Conservation (phyloP, 768 basidiomycete genomes). For the Russula vinacea region DNA sequence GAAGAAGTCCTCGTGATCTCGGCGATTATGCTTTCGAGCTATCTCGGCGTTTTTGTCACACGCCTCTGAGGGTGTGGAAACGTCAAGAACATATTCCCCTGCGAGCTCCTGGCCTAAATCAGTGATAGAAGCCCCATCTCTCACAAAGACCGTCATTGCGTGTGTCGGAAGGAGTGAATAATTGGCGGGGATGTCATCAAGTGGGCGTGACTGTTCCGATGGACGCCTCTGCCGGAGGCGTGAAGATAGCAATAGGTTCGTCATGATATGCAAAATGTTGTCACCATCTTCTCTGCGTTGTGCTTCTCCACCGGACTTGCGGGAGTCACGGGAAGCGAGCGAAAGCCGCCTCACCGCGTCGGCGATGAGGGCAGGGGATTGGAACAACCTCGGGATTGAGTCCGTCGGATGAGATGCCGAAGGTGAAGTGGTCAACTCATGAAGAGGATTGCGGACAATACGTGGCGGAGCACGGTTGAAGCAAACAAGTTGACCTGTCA, state of each 20-base stretch:
- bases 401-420: conserved; percentile 33
- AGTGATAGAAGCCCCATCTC: conserved; percentile 23
- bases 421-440: conserved; percentile 49
- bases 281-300: conserved; percentile 50
- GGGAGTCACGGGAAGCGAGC: conserved; percentile 57
- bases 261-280: conserved; percentile 72
- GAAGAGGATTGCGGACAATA: conserved; percentile 57
- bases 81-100: conserved; percentile 26
- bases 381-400: conserved; percentile 41
- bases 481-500: conserved; percentile 75
- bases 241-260: conserved; percentile 64
- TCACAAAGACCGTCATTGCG: conserved; percentile 35
- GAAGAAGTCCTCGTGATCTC: conserved; percentile 30
- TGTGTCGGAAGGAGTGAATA: conserved; percentile 50
- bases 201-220: conserved; percentile 43
- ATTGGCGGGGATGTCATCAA: conserved; percentile 50
- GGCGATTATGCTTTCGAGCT: conserved; percentile 20
- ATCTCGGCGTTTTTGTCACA: conserved; percentile 27
- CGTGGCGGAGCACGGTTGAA: conserved; percentile 80
- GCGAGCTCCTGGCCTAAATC: conserved; percentile 28
- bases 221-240: conserved; percentile 48
- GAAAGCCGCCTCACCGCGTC: conserved; percentile 69
- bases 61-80: conserved; percentile 14
- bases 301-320: conserved; percentile 40
- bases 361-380: conserved; percentile 65